Base-by-base conservation (phyloP, 2,329 filamentous ascomycete species). In the Phaeomoniella chlamydospora region DNA sequence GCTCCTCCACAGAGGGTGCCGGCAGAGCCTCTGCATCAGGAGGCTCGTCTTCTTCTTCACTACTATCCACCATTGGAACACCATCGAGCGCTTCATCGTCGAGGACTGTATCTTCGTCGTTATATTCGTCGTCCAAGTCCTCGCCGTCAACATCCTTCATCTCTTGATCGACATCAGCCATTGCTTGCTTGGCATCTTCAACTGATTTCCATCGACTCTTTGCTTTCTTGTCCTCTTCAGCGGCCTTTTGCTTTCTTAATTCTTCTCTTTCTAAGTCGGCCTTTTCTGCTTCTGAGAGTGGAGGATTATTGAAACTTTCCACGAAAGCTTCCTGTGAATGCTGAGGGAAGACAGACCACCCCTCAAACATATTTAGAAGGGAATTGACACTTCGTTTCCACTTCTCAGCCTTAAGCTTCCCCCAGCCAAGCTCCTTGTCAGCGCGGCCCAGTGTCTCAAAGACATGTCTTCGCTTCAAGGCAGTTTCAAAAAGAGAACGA, bases 401-500 rank as follows among this genome's bases (percentile, higher is more conserved):
- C 56, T 88, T 87, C 42, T 90, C 83, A 3, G 78, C 77, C 14
- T 82, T 77, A 42, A 94, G 61, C 1, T 82, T 74, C 6, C 87
- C 87, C 85, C 86, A 93, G 31, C 68, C 67, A 15, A 81, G 60
- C 37, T 73, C 75, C 46, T 79, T 77, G 5, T 85, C 75, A 40
- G 92, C 69, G 37, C 71, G 62, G 1, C 86, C 86, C 3, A 94
- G 67, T 31, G 71, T 68, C 49, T 82, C 80, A 48, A 94, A 93
- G 0, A 78, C 74, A 39, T 74, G 72, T 38, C 75, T 72, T 5
- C 71, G 61, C 18, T 73, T 74, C 15, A 94, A 64, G 1, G 79
- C 74, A 1, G 67, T 64, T 52, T 92, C 85, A 42, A 94, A 85
- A 3, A 88, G 67, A 44, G 81, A 76, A 15, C 86, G 70, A 50